Evolutionary conservation across 176 grass and related monocot species (phyloP), one percentile per base, ranked within the genome.

Genomic region (Oryza punctata): DNA sequence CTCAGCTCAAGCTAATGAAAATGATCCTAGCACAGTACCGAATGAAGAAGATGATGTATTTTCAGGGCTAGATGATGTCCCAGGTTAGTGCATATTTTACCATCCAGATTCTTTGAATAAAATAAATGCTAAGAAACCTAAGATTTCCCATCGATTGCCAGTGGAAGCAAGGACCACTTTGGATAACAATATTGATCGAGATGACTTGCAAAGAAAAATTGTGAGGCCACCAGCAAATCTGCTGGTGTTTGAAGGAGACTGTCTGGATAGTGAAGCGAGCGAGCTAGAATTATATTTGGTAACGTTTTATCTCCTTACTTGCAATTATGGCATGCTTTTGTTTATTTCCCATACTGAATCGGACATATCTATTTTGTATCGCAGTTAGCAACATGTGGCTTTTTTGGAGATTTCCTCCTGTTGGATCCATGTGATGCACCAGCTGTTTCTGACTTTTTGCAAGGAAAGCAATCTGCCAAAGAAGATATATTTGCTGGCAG

Each of bases 241-340:
- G 30, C 76, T 99, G 87, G 96, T 99, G 23, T 88, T 99, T 72
- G 96, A 99, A 99, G 96, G 96, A 83, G 96, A 99, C 25, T 90
- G 91, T 87, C 75, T 96, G 33, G 89, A 92, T 89, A 87, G 89
- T 5, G 96, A 95, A 80, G 85, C 93, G 24, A 89, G 94, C 78
- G 93, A 99, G 80, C 78, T 99, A 69, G 91, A 96, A 81, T 89
- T 87, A 0, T 99, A 99, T 87, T 86, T 96, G 96, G 96, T 99
- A 96, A 79, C 59, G 4, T 78, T 84, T 26, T 74, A 75, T 84
- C 44, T 50, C 72, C 67, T 72, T 93, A 67, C 21, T 57, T 72
- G 28, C n/a, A 78, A 83, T 59, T 86, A 65, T 35, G 43, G 63
- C 15, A 50, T 32, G 82, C 26, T 37, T 46, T 57, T 70, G 77